These are phyloP conservation scores for Lactifluus echinatus DNA, from an alignment of 768 basidiomycete genomes.

Conservation along the genomic window DNA sequence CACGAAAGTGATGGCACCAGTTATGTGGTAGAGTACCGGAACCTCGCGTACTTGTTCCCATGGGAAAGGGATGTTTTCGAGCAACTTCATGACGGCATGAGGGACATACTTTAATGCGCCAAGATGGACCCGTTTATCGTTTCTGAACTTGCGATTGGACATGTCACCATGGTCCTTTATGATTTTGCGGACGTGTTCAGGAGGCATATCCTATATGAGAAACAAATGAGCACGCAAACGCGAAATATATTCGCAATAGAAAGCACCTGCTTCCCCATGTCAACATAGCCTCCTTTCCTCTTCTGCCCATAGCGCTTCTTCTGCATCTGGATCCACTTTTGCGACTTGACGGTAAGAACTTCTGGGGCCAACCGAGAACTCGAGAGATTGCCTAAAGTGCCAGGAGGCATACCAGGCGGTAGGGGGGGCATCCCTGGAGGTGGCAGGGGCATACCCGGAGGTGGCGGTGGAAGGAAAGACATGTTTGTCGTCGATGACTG, in stretches of 20 bases:
- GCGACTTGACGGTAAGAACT: slow-evolving; percentile 82
- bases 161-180: slow-evolving; percentile 99
- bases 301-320: slow-evolving; percentile 88
- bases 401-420: slow-evolving; percentile 26
- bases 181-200: slow-evolving; percentile 98
- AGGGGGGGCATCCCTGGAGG: slow-evolving; percentile 26
- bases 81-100: slow-evolving; percentile 97
- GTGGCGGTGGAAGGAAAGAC: slow-evolving; percentile 28
- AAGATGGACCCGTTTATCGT: slow-evolving; percentile 98
- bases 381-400: slow-evolving; percentile 26
- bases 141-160: slow-evolving; percentile 98
- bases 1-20: slow-evolving; percentile 98
- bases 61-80: slow-evolving; percentile 96
- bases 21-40: slow-evolving; percentile 96
- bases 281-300: slow-evolving; percentile 80
- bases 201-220: slow-evolving; percentile 70
- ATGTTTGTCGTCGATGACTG: slow-evolving; percentile 16
- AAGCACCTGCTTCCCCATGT: slow-evolving; percentile 87
- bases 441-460: slow-evolving; percentile 28
- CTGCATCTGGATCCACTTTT: slow-evolving; percentile 96
- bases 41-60: slow-evolving; percentile 99
- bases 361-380: slow-evolving; percentile 45
- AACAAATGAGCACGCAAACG: slow-evolving; percentile 20
- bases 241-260: background rate
- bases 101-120: slow-evolving; percentile 98